phyloP scores from a whole-genome alignment of 73 alveolate species.

The Tetrahymena malaccensis region DNA sequence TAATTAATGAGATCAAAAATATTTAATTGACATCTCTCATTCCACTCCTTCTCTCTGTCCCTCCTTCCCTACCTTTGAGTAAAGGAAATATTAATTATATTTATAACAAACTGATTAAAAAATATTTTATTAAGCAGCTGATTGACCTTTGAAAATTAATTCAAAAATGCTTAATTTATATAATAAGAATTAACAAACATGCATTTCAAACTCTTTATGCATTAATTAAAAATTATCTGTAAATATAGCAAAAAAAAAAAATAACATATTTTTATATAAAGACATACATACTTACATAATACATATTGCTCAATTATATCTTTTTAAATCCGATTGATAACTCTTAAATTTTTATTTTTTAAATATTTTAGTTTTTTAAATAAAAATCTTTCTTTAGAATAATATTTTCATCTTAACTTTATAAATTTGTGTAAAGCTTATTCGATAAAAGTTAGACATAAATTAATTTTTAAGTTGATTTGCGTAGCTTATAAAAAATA shows the following conservation, averaged over 20 bases:
- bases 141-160: not conserved
- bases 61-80: not conserved
- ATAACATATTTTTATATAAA: no score
- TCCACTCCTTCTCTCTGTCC: not conserved
- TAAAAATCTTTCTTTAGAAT: no score
- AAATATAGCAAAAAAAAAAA: not conserved
- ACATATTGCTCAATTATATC: not conserved
- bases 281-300: no score
- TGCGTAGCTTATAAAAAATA: not conserved
- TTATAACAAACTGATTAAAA: no score
- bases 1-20: not conserved
- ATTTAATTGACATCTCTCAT: not conserved
- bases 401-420: no score
- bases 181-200: not conserved
- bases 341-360: no score
- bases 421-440: not conserved
- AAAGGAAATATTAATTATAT: not conserved
- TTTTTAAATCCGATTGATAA: not conserved
- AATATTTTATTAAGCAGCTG: no score
- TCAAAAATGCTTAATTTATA: not conserved
- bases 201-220: not conserved
- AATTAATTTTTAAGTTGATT: not conserved
- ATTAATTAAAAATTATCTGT: not conserved
- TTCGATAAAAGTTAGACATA: not conserved
- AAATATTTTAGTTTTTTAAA: no score